Evolutionary conservation across 768 basidiomycete species (phyloP).

Genomic region (Aureoboletus auriporus): DNA sequence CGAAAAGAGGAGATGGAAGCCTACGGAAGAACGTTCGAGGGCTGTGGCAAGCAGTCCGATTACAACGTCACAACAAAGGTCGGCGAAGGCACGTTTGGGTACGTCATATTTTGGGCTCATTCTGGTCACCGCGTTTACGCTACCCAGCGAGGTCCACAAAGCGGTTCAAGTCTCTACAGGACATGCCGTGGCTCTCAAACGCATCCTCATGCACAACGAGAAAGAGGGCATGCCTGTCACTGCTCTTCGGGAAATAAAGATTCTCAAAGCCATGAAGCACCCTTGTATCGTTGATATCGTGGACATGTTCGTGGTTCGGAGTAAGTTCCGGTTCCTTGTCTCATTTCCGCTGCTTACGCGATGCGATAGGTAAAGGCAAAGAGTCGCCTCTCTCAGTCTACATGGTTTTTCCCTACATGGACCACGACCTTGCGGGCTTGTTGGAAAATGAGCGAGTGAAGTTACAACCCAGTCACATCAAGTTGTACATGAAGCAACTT

Average conservation of each 20-base stretch:
- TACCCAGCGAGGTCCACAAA: conserved; percentile 82
- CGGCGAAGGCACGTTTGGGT: conserved; percentile 98
- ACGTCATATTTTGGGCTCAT: conserved; percentile 28
- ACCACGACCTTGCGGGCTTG: conserved; percentile 94
- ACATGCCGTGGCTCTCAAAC: conserved; percentile 78
- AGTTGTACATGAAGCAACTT: conserved; percentile 93
- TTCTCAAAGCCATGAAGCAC: conserved; percentile 86
- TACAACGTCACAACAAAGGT: conserved; percentile 84
- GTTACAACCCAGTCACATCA: conserved; percentile 80
- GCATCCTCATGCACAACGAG: conserved; percentile 95
- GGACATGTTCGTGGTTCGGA: conserved; percentile 89
- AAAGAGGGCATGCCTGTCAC: conserved; percentile 98
- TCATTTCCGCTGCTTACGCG: conserved; percentile 1
- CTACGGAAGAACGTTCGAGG: conserved; percentile 64
- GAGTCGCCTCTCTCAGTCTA: conserved; percentile 77
- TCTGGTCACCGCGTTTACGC: conserved; percentile 5
- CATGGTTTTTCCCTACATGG: conserved; percentile 99
- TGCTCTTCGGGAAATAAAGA: conserved; percentile 94
- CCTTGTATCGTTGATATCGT: conserved; percentile 81
- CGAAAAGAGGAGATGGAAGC: conserved; percentile 61
- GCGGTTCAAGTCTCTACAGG: conserved; percentile 64
- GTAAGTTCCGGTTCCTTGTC: conserved; percentile 36
- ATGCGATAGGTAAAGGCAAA: conserved; percentile 44
- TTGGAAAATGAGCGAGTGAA: conserved; percentile 89
- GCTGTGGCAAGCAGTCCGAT: conserved; percentile 68